Base-by-base conservation (phyloP, 306 rosid species). In the Alnus rubra region DNA sequence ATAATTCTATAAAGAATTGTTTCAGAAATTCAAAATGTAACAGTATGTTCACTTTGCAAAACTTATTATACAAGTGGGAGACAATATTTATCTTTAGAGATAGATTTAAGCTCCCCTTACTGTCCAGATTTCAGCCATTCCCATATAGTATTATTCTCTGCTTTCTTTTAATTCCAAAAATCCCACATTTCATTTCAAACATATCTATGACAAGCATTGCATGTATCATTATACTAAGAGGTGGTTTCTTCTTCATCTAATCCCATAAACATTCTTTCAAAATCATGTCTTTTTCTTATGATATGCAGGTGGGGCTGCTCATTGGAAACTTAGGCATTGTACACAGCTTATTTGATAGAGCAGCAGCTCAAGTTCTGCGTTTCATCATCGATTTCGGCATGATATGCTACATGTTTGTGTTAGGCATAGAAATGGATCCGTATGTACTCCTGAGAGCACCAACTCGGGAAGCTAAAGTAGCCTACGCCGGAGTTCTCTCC, bases 351-450 rank as follows among this genome's bases (percentile, higher is more conserved):
- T 64, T 85, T 55, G 78, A 74, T 28, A 14, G 76, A 53, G 75
- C 89, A 84, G 47, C 75, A 11, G 71, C 82, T 54, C 79, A 14
- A 31, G 84, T 95, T 2, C 79, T 95, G 75, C 80, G 87, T 18
- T 84, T 84, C 71, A 87, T 95, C 44, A 88, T 93, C 18, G 99
- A 93, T 81, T 88, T 90, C 53, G 99, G 94, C 4, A 95, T 95
- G 98, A 85, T 84, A 62, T 88, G 93, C 78, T 93, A 95, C 86
- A 95, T 95, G 99, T 89, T 95, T 73, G 96, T 88, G 56, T 76
- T 95, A 74, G 99, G 99, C 10, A 83, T 95, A 84, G 99, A 95
- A 89, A 93, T 91, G 98, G 94, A 95, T 77, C 99, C 98, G 2
- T 84, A 76, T 33, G 78, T 71, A 5, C 81, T 95, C 37, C 79